These are phyloP conservation scores for Caloboletus firmus DNA, from an alignment of 1,284 basidiomycete genomes.

Conservation along the genomic window DNA sequence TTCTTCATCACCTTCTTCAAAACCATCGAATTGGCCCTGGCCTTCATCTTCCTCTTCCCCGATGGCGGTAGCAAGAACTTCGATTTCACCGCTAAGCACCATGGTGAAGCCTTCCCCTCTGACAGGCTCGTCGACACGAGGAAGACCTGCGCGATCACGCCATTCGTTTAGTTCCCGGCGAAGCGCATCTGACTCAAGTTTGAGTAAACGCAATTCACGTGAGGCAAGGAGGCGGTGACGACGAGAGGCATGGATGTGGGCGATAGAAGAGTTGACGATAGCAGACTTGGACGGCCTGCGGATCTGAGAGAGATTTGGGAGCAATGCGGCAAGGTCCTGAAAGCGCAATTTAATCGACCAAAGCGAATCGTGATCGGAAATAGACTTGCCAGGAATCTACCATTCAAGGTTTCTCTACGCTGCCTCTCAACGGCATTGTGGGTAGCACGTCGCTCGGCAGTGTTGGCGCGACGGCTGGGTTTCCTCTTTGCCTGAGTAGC, in stretches of 20 bases:
- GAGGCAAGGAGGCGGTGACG: slow-evolving; percentile 77
- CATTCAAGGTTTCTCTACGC: slow-evolving; percentile 87
- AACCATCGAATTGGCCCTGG: slow-evolving; percentile 42
- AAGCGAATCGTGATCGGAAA: slow-evolving; percentile 11
- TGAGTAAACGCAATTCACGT: slow-evolving; percentile 72
- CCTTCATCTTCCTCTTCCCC: slow-evolving; percentile 56
- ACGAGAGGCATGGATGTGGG: slow-evolving; percentile 79
- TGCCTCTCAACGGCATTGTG: slow-evolving; percentile 95
- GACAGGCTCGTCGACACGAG: slow-evolving; percentile 66
- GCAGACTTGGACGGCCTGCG: slow-evolving; percentile 91
- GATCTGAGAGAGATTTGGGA: slow-evolving; percentile 86
- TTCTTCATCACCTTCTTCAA: slow-evolving; percentile 39
- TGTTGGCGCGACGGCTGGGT: slow-evolving; percentile 81
- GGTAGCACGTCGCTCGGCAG: slow-evolving; percentile 88
- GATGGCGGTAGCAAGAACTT: slow-evolving; percentile 52
- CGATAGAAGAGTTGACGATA: slow-evolving; percentile 91
- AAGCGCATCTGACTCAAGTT: slow-evolving; percentile 76
- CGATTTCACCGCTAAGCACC: slow-evolving; percentile 67
- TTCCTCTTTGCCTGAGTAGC: slow-evolving; percentile 61
- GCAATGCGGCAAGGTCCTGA: slow-evolving; percentile 83
- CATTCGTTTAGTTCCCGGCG: slow-evolving; percentile 85
- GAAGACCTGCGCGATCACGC: slow-evolving; percentile 72
- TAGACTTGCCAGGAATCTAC: slow-evolving; percentile 75
- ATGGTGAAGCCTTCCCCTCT: slow-evolving; percentile 68
- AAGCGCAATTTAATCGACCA: slow-evolving; percentile 20